These are phyloP conservation scores for Phytophthora citricola DNA, from an alignment of 352 stramenopile species.

Conservation along the genomic window DNA sequence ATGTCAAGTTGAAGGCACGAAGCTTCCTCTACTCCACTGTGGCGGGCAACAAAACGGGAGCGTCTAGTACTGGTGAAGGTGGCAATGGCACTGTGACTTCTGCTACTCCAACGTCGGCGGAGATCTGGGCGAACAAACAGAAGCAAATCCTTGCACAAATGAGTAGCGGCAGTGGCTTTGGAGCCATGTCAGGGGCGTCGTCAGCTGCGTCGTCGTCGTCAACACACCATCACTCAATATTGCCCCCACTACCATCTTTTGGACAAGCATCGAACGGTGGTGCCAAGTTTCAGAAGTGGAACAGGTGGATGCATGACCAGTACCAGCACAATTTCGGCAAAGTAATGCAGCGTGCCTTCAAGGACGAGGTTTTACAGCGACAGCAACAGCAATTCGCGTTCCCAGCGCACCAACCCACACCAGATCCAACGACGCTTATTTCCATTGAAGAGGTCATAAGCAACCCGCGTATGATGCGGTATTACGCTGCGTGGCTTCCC, in stretches of 20 bases:
- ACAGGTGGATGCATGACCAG: conserved; percentile 77
- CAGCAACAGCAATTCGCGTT: conserved; percentile 42
- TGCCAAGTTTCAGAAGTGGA: conserved; percentile 88
- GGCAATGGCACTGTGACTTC: conserved; percentile 39
- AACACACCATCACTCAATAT: conserved; percentile 33
- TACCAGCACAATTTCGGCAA: conserved; percentile 80
- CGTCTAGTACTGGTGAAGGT: conserved; percentile 11
- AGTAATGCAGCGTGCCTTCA: conserved; percentile 69
- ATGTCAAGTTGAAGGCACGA: conserved; percentile 84
- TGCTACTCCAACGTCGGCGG: conserved; percentile 45
- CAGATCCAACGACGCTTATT: conserved; percentile 60
- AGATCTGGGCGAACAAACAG: conserved; percentile 81
- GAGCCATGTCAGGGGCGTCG: conserved; percentile 16
- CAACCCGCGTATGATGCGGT: conserved; percentile 84
- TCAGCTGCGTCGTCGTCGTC: conserved; percentile 28
- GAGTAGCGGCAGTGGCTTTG: conserved; percentile 32
- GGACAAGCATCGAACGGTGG: conserved; percentile 45
- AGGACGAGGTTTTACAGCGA: conserved; percentile 58
- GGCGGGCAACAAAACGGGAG: conserved; percentile 41
- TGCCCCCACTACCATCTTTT: conserved; percentile 38
- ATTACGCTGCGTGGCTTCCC: conserved; percentile 72
- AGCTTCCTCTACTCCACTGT: conserved; percentile 80
- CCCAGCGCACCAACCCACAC: conserved; percentile 35
- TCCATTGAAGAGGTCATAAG: conserved; percentile 83
- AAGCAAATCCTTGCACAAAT: conserved; percentile 72